These are phyloP conservation scores for Saccharomycopsis sp. DNA, from an alignment of 805 yeast genomes.

Conservation along the genomic window DNA sequence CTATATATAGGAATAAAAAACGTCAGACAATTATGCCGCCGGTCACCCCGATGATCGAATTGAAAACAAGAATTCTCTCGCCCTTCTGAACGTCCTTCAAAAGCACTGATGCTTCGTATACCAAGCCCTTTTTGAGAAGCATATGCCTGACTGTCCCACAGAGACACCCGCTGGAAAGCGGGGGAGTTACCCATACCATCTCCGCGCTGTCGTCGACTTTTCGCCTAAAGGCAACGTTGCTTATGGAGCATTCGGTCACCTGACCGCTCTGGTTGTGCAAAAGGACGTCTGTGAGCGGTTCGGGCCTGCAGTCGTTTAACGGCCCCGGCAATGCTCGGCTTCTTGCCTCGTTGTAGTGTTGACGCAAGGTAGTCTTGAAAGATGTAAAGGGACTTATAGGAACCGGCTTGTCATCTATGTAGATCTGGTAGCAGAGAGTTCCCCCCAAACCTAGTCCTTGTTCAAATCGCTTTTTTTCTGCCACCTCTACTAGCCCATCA, in stretches of 20 bases:
- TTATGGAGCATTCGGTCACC: slow-evolving; percentile 75
- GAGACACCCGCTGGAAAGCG: slow-evolving; percentile 70
- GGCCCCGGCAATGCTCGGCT: slow-evolving; percentile 32
- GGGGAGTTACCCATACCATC: slow-evolving; percentile 70
- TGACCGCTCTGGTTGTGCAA: slow-evolving; percentile 53
- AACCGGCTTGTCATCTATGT: slow-evolving; percentile 48
- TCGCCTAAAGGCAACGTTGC: slow-evolving; percentile 64
- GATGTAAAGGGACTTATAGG: slow-evolving; percentile 71
- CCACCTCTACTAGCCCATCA: slow-evolving; percentile 23
- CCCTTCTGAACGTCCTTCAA: slow-evolving; percentile 50
- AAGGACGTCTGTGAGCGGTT: slow-evolving; percentile 58
- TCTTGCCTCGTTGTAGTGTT: slow-evolving; percentile 58
- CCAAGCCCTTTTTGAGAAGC: slow-evolving; percentile 44
- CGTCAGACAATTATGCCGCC: slow-evolving; percentile 39
- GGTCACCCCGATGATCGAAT: slow-evolving; percentile 77
- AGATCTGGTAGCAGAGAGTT: slow-evolving; percentile 52
- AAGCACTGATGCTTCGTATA: slow-evolving; percentile 47
- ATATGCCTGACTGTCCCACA: slow-evolving; percentile 75
- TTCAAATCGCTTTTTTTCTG: slow-evolving; percentile 10
- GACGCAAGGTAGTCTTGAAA: slow-evolving; percentile 76
- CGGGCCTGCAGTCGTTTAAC: slow-evolving; percentile 27
- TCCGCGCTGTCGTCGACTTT: slow-evolving; percentile 22
- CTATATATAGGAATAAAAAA: background rate
- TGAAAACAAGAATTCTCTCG: slow-evolving; percentile 64
- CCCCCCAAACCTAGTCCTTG: too few species aligned